These are phyloP conservation scores for Lentinula raphanica DNA, from an alignment of 768 basidiomycete species.

Conservation along the genomic window DNA sequence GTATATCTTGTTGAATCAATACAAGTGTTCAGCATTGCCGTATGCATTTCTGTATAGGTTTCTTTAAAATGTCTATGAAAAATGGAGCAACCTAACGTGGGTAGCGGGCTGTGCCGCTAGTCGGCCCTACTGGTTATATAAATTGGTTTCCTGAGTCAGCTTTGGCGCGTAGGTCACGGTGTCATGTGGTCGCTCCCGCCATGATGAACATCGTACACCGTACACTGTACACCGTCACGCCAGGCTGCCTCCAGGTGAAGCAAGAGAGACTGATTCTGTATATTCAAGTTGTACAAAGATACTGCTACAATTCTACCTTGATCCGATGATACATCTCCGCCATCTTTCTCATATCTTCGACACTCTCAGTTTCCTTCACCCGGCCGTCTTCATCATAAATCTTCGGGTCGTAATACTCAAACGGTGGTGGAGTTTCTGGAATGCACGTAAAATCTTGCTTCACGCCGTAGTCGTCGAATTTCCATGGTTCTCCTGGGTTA, in stretches of 20 bases:
- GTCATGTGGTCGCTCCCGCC: not conserved
- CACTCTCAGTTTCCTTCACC: conserved; percentile 18
- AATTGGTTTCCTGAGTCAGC: not conserved
- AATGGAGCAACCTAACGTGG: no score
- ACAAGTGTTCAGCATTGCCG: no score
- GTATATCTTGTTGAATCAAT: no score
- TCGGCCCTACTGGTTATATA: no score
- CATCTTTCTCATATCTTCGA: conserved; percentile 34
- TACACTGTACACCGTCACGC: no score
- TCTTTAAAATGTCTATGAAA: no score
- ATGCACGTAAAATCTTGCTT: conserved; percentile 33
- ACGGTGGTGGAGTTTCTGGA: conserved; percentile 30
- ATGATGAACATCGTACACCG: no score
- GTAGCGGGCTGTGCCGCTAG: no score
- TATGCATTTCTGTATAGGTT: no score
- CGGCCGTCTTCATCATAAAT: conserved; percentile 31
- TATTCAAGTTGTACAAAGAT: no score
- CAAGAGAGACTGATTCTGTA: no score
- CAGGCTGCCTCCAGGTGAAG: no score
- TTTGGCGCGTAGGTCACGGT: not conserved
- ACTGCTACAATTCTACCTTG: conserved; percentile 22
- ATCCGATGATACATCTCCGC: conserved; percentile 37
- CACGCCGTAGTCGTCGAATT: conserved; percentile 51
- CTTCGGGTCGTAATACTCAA: conserved; percentile 31
- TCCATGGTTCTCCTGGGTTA: conserved; percentile 31